These are phyloP conservation scores for Penicillium sp. DNA, from an alignment of 2,329 filamentous ascomycete genomes.

Conservation along the genomic window DNA sequence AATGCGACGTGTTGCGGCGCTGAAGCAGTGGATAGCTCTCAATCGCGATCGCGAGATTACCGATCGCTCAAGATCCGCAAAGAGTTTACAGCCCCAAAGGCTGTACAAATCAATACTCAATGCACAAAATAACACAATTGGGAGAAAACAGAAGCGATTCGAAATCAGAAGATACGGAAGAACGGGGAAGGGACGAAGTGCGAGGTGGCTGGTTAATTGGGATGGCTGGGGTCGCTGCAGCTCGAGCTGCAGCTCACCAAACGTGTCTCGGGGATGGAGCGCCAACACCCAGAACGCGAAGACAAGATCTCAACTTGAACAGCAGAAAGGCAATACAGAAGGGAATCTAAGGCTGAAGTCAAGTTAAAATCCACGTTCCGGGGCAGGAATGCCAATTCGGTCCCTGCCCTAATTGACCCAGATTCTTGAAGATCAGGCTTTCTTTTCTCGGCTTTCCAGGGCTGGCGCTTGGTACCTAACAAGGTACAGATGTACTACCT, in stretches of 20 bases:
- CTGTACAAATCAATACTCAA: conserved; percentile 5
- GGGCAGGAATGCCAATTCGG: not conserved
- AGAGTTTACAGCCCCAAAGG: not conserved
- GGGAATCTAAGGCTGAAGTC: not conserved
- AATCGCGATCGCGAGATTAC: conserved; percentile 16
- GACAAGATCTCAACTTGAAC: not conserved
- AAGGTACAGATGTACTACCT: too few species aligned
- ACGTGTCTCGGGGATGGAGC: conserved; percentile 21
- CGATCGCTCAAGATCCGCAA: not conserved
- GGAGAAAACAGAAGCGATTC: not conserved
- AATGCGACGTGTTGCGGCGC: conserved; percentile 31
- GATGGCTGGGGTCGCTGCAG: conserved; percentile 41
- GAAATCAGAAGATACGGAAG: conserved; percentile 12
- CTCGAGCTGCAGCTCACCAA: conserved; percentile 24
- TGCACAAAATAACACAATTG: conserved; percentile 6
- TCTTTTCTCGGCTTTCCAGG: not conserved
- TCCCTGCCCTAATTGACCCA: conserved; percentile 1
- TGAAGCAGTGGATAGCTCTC: conserved; percentile 14
- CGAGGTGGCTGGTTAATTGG: conserved; percentile 41
- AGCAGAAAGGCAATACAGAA: not conserved
- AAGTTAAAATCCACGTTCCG: not conserved
- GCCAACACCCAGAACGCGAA: not conserved
- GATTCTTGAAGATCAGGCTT: not conserved
- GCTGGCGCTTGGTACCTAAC: not conserved
- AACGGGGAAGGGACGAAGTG: conserved; percentile 15